These are phyloP conservation scores for Metarhizium brunneum DNA, from an alignment of 2,329 filamentous ascomycete species.

Conservation along the genomic window DNA sequence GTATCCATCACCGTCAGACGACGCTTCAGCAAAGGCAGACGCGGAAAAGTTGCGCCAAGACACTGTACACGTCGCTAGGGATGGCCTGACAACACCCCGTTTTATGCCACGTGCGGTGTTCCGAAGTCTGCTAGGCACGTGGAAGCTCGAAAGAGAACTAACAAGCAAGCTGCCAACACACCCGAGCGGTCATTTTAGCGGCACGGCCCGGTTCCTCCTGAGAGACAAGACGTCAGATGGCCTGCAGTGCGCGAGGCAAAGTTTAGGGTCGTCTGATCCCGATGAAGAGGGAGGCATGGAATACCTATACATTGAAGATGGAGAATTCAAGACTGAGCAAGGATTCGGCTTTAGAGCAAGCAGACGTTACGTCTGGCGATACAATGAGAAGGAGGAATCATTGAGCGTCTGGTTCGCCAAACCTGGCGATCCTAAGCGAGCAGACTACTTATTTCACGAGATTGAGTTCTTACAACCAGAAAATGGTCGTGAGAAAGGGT, in stretches of 20 bases:
- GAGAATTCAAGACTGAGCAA: constrained; percentile 49
- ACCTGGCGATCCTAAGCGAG: constrained; percentile 48
- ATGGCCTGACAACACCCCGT: constrained; percentile 30
- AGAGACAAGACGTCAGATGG: constrained; percentile 49
- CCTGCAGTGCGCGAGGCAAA: constrained; percentile 22
- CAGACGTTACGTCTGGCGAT: constrained; percentile 64
- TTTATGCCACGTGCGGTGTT: constrained; percentile 62
- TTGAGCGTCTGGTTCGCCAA: constrained; percentile 69
- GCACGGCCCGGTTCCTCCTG: constrained; percentile 56
- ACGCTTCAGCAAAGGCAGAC: constrained; percentile 27
- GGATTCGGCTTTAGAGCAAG: constrained; percentile 51
- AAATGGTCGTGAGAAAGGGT: constrained; percentile 31
- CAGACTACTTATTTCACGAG: constrained; percentile 68
- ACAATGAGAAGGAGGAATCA: constrained; percentile 47
- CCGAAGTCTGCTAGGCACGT: constrained; percentile 59
- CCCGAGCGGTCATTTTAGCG: constrained; percentile 55
- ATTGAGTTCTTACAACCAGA: constrained; percentile 48
- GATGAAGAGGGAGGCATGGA: constrained; percentile 36
- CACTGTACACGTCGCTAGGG: constrained; percentile 32
- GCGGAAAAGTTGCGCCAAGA: constrained; percentile 34
- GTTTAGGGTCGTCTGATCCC: constrained; percentile 3
- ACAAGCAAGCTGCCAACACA: constrained; percentile 44
- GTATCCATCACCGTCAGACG: constrained; percentile 33
- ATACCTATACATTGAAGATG: constrained; percentile 61
- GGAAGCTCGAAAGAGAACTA: constrained; percentile 53